phyloP scores from a whole-genome alignment of 352 stramenopile genomes.

The Phytophthora hibernalis region DNA sequence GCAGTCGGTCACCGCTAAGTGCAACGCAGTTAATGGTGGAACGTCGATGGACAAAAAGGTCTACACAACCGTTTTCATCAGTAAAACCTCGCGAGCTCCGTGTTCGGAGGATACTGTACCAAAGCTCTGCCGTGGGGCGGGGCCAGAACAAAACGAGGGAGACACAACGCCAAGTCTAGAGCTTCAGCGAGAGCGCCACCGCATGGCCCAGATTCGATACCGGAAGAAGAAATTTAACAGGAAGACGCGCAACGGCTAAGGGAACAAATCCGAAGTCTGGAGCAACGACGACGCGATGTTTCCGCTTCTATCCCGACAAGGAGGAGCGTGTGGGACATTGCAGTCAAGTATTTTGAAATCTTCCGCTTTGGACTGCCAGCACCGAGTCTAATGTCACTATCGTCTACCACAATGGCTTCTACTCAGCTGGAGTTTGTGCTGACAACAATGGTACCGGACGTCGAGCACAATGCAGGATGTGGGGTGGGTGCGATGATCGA shows the following conservation, averaged over 20 bases:
- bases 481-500: constrained; percentile 1
- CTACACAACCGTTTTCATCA: too few species aligned
- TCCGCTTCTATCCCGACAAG: not conserved
- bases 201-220: constrained; percentile 16
- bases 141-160: not conserved
- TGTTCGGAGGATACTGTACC: not conserved
- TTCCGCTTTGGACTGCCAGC: constrained; percentile 15
- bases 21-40: not conserved
- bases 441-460: constrained; percentile 3
- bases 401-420: not conserved
- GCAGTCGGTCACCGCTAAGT: not conserved
- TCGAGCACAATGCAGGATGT: not conserved
- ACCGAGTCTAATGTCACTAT: not conserved
- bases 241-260: not conserved
- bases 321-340: constrained; percentile 11
- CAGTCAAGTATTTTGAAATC: constrained; percentile 4
- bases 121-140: not conserved
- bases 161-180: not conserved
- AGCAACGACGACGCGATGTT: not conserved
- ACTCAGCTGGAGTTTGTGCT: constrained; percentile 4
- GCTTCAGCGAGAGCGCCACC: constrained; percentile 7
- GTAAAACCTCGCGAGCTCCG: too few species aligned
- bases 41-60: not conserved
- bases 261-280: constrained; percentile 4
- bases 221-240: constrained; percentile 10